Conservation (phyloP, 169 alveolate species). For the Plasmodium gonderi region DNA sequence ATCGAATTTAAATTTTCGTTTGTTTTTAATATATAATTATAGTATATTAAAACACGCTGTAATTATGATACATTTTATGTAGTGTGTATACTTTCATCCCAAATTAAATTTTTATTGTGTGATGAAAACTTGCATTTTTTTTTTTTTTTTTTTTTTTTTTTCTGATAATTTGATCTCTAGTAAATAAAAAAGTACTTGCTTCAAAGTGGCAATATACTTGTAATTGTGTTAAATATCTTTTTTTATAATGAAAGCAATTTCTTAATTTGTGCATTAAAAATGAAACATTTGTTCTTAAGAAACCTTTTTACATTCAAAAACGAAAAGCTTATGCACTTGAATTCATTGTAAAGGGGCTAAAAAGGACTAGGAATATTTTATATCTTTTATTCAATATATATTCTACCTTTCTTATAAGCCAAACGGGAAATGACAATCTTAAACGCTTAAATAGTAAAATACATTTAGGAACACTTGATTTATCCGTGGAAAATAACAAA, state of each 20-base stretch:
- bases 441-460: not conserved
- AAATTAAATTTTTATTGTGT: not conserved
- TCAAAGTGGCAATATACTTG: not conserved
- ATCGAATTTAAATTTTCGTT: not conserved
- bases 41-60: not conserved
- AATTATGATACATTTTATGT: not conserved
- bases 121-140: not conserved
- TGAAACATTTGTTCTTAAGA: not conserved
- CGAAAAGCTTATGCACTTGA: not conserved
- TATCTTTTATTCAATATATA: not conserved
- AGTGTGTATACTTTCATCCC: not conserved
- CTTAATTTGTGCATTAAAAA: not conserved
- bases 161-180: not conserved
- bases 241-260: not conserved
- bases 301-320: not conserved
- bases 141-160: not conserved
- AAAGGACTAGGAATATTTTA: no score
- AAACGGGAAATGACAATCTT: not conserved
- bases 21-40: not conserved
- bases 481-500: not conserved
- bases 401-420: not conserved
- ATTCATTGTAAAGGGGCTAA: no score
- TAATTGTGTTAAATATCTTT: not conserved
- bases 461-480: not conserved
- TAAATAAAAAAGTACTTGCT: not conserved